Evolutionary conservation across 805 yeast species (phyloP).

Genomic region (Debaryomyces tyrocola): DNA sequence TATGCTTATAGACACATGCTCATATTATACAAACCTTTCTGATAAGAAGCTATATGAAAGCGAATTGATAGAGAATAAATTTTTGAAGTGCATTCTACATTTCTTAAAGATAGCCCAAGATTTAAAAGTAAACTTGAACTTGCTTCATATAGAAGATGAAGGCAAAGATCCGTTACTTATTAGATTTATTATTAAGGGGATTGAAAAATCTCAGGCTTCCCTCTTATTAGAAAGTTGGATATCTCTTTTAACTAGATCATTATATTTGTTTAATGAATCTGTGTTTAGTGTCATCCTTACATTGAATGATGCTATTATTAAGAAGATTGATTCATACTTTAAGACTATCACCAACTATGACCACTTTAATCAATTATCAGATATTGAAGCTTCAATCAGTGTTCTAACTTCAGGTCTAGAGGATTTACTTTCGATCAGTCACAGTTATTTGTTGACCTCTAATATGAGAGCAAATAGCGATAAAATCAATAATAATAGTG

Average conservation of each 20-base stretch:
- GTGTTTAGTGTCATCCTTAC: conserved; percentile 57
- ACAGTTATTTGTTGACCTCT: conserved; percentile 49
- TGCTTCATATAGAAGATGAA: conserved; percentile 30
- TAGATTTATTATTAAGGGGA: conserved; percentile 50
- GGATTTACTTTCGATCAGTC: conserved; percentile 59
- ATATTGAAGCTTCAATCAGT: conserved; percentile 45
- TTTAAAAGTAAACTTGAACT: conserved; percentile 23
- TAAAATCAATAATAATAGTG: conserved; percentile 14
- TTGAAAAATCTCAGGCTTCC: conserved; percentile 45
- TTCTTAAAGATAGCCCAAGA: conserved; percentile 31
- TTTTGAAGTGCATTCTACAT: conserved; percentile 26
- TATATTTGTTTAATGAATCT: conserved; percentile 50
- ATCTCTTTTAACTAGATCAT: conserved; percentile 49
- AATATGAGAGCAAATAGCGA: conserved; percentile 18
- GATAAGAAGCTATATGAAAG: conserved; percentile 13
- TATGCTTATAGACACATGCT: conserved; percentile 36
- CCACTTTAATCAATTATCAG: conserved; percentile 14
- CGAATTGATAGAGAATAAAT: conserved; percentile 29
- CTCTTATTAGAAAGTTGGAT: conserved; percentile 48
- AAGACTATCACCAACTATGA: conserved; percentile 17
- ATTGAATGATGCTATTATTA: conserved; percentile 50
- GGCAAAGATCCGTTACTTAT: conserved; percentile 33
- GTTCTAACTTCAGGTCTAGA: conserved; percentile 63
- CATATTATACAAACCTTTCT: conserved; percentile 17
- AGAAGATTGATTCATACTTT: conserved; percentile 37